Evolutionary conservation across 2,329 filamentous ascomycete genomes (phyloP).

Genomic region (Claviceps digitariae): DNA sequence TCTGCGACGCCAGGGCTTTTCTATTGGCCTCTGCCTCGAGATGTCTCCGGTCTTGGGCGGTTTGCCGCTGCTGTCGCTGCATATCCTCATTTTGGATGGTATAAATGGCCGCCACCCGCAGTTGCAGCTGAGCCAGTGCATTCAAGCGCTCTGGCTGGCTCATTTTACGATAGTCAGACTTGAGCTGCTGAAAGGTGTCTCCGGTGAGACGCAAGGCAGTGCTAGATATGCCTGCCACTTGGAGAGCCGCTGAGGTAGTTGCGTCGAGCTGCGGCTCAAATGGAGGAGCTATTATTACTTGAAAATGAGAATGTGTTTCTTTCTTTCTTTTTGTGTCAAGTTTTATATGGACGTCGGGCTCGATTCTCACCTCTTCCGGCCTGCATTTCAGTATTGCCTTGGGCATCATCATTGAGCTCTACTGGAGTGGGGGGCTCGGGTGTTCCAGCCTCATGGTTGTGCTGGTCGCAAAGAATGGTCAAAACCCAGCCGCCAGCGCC

Average conservation of each 20-base stretch:
- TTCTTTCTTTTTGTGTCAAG: not conserved
- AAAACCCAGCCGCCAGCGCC: constrained; percentile 30
- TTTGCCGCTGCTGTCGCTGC: constrained; percentile 25
- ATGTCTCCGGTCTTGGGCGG: constrained; percentile 25
- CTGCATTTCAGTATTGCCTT: constrained; percentile 17
- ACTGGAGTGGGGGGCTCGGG: constrained; percentile 27
- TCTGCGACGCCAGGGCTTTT: constrained; percentile 13
- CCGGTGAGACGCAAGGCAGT: constrained; percentile 25
- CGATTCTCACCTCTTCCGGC: constrained; percentile 6
- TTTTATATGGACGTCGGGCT: not conserved
- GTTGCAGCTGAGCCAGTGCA: constrained; percentile 25
- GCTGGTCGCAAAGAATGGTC: constrained; percentile 29
- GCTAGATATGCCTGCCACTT: constrained; percentile 27
- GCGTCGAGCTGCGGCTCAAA: constrained; percentile 14
- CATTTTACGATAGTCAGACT: constrained; percentile 28
- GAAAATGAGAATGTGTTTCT: not conserved
- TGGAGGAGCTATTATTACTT: not conserved
- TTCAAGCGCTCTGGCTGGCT: constrained; percentile 25
- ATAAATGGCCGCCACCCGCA: constrained; percentile 30
- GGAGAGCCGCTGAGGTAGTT: constrained; percentile 24
- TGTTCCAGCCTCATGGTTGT: constrained; percentile 31
- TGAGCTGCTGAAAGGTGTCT: constrained; percentile 30
- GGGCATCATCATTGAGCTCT: constrained; percentile 17
- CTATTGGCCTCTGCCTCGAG: constrained; percentile 23
- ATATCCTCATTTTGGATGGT: constrained; percentile 31